phyloP scores from a whole-genome alignment of 441 rosid species.

The Macaranga tanarius region DNA sequence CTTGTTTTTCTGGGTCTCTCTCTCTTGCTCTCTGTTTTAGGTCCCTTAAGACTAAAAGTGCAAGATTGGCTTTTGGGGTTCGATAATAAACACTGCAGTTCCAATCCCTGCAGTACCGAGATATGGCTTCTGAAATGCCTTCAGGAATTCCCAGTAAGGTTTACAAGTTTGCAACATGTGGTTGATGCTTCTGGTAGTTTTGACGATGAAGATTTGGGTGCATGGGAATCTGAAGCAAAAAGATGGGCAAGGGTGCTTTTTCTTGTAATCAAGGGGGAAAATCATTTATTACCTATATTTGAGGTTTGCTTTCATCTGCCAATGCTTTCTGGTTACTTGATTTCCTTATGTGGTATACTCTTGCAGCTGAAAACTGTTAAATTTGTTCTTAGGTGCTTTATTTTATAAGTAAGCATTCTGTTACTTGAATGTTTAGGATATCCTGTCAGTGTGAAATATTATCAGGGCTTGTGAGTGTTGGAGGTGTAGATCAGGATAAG shows the following conservation, averaged over 20 bases:
- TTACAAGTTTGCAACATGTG: conserved; percentile 36
- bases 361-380: not conserved
- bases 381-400: not conserved
- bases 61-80: conserved; percentile 71
- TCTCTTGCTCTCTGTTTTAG: conserved; percentile 31
- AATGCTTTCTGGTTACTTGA: conserved; percentile 14
- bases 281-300: conserved; percentile 49
- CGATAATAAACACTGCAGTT: conserved; percentile 28
- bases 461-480: not conserved
- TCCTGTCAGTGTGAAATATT: not conserved
- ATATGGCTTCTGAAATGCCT: conserved; percentile 52
- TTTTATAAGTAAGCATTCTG: not conserved
- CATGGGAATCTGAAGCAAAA: conserved; percentile 86
- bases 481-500: not conserved
- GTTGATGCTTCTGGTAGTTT: conserved; percentile 38
- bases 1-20: conserved; percentile 4
- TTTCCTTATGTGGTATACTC: conserved; percentile 13
- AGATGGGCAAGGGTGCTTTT: conserved; percentile 85
- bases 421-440: conserved; percentile 2
- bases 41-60: conserved; percentile 51
- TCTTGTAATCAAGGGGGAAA: conserved; percentile 51
- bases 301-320: conserved; percentile 48
- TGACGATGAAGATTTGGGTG: conserved; percentile 89
- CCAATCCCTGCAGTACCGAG: conserved; percentile 28
- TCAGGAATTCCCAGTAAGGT: conserved; percentile 55